These are phyloP conservation scores for Malbranchea cinnamomea DNA, from an alignment of 2,329 filamentous ascomycete species.

Conservation along the genomic window DNA sequence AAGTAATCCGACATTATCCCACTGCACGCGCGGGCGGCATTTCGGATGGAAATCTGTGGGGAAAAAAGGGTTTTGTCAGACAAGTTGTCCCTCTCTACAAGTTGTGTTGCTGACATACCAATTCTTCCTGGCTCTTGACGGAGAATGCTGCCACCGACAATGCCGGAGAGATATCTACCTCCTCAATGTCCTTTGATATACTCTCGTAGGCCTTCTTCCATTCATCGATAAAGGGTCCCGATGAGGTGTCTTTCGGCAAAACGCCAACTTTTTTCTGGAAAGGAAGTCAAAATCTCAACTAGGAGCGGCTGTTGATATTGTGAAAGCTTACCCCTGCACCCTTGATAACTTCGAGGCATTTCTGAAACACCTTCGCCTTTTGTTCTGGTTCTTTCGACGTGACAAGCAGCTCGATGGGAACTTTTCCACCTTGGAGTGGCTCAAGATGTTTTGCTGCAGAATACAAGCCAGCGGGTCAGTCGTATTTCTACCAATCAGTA, in stretches of 20 bases:
- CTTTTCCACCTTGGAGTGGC: conserved; percentile 78
- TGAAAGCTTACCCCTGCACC: conserved; percentile 54
- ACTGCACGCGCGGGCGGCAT: conserved; percentile 84
- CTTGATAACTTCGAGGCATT: conserved; percentile 76
- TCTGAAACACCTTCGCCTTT: conserved; percentile 80
- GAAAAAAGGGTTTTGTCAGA: conserved; percentile 10
- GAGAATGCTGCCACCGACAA: conserved; percentile 74
- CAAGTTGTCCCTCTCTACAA: too few relatives aligned
- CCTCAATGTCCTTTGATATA: conserved; percentile 70
- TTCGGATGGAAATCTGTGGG: conserved; percentile 69
- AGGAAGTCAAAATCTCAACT: too few relatives aligned
- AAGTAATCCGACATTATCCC: conserved; percentile 94
- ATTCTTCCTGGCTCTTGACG: conserved; percentile 86
- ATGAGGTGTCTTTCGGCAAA: conserved; percentile 67
- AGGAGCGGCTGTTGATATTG: background rate
- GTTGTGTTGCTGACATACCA: conserved; percentile 47
- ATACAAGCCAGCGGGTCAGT: too few relatives aligned
- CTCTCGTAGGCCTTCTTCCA: conserved; percentile 77
- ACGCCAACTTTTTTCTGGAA: conserved; percentile 78
- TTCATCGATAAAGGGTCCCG: conserved; percentile 84
- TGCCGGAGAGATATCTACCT: conserved; percentile 71
- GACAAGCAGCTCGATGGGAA: conserved; percentile 81
- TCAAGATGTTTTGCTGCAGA: conserved; percentile 82
- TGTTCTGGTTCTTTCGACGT: conserved; percentile 81
- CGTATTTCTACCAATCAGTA: too few relatives aligned